Evolutionary conservation across 352 stramenopile genomes (phyloP), one percentile per base, ranked within the genome.

Genomic region (Globisporangium ultimum): DNA sequence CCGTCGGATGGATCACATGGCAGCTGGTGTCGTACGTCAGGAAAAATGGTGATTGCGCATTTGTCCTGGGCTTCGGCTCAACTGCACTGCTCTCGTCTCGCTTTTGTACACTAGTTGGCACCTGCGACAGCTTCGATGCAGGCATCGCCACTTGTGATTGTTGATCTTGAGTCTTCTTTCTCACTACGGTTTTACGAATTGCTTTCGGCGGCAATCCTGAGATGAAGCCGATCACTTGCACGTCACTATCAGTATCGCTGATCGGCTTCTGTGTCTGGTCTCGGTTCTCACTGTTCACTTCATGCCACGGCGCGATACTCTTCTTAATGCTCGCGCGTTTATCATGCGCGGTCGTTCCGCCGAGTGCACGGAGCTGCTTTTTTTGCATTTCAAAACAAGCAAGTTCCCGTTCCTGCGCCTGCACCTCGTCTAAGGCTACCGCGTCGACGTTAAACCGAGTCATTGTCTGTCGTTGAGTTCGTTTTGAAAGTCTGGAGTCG

Each of bases 371-470:
- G 18, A 55, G 32, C 24, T 60, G 66, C 13, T 73, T 72, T 21
- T 43, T 70, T 48, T 76, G 67, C 32, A 41, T 56, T 14, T 51
- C 60, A 42, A 78, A 68, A 48, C 60, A 65, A n/a, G 70, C 70
- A n/a, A 78, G 22, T 50, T 78, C 70, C 55, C 64, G 67, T 41
- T 78, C 70, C 22, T 78, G 70, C 10, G 70, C 70, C 55, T 78
- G 70, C 41, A 78, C 22, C 38, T 76, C 67, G 48, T 68, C 40
- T 6, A 78, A 49, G 12, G 70, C 49, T 14, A 78, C 38, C 11
- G 42, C 50, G 53, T 78, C 67, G 12, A 53, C 48, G 42, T 60
- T 22, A 51, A 60, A 60, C 6, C 13, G 53, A 51, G 42, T 14
- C 11, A 28, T 18, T 5, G 17, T 21, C 42, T 43, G 22, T 11